Base-by-base conservation (phyloP, 1,284 basidiomycete genomes). In the Malassezia slooffiae region DNA sequence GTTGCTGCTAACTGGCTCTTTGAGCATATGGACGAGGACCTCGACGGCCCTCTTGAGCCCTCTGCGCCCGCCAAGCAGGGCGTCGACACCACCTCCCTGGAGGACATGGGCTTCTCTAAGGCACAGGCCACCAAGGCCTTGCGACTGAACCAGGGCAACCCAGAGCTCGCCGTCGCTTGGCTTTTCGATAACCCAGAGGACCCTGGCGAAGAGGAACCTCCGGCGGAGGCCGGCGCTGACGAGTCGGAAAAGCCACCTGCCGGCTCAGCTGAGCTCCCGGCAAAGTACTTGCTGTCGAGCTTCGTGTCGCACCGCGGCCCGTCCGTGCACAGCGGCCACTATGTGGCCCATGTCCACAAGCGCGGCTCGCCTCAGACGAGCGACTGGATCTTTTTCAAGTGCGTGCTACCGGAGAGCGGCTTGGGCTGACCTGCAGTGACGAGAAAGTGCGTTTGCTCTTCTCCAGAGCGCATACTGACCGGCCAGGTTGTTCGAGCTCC, bases 1-100 rank as follows among this genome's bases (percentile, higher is more conserved):
- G 76, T 75, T 0, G 90, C 91, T 0, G 93, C 90, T 85, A 82
- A 86, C 54, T 97, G 91, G 91, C 71, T 97, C 30, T 93, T 97
- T 39, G 57, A 73, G 41, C 91, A 95, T 70, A 87, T 91, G 84
- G 90, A 96, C 7, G 91, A 96, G 70, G 26, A 89, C 63, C 88
- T 96, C 62, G 90, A 95, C 63, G 76, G 74, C 0, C 89, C 88
- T 0, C 79, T 91, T n/a, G 57, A 60, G 17, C 47, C 58, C 2
- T 34, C 67, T 3, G 73, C 56, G 2, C 58, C 74, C 3, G 23
- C 30, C 41, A n/a, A n/a, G n/a, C n/a, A n/a, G n/a, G n/a, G n/a
- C 35, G 36, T 45, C 9, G 57, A 69, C 42, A 62, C 66, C 2
- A 37, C 70, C 17, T 78, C 83, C 76, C 73, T 97, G 24, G 74